phyloP scores from a whole-genome alignment of 768 basidiomycete genomes.

The Tylopilus sp. region DNA sequence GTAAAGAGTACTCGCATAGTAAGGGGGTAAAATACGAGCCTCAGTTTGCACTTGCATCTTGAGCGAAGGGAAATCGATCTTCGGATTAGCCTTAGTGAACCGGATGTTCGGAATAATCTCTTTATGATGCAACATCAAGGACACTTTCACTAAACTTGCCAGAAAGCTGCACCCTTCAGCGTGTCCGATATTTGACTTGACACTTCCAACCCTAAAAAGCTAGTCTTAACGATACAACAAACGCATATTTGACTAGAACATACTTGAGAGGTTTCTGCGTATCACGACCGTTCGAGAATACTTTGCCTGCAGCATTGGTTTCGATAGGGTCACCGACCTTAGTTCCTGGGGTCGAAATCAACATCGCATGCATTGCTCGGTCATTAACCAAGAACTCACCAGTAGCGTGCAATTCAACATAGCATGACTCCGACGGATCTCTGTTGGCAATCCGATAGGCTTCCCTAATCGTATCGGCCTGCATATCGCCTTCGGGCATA shows the following conservation, averaged over 20 bases:
- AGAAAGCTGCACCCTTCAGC: slow-evolving; percentile 32
- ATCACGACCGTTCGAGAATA: slow-evolving; percentile 27
- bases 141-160: slow-evolving; percentile 34
- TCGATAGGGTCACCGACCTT: slow-evolving; percentile 49
- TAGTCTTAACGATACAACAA: neutral
- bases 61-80: slow-evolving; percentile 22
- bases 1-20: neutral
- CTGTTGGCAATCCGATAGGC: slow-evolving; percentile 29
- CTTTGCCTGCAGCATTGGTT: slow-evolving; percentile 44
- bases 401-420: slow-evolving; percentile 50
- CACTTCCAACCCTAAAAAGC: slow-evolving; percentile 21
- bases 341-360: slow-evolving; percentile 27
- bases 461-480: slow-evolving; percentile 31
- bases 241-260: neutral
- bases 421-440: slow-evolving; percentile 42
- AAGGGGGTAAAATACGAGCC: slow-evolving; percentile 1
- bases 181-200: slow-evolving; percentile 27
- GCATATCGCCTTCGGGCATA: slow-evolving; percentile 34
- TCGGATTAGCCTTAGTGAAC: slow-evolving; percentile 26
- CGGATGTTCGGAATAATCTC: slow-evolving; percentile 29
- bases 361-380: neutral
- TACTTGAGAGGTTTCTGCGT: slow-evolving; percentile 18
- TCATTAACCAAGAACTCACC: slow-evolving; percentile 17
- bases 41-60: slow-evolving; percentile 29
- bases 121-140: slow-evolving; percentile 31